Evolutionary conservation across 1,284 basidiomycete genomes (phyloP).

Genomic region (Thelephora terrestris): DNA sequence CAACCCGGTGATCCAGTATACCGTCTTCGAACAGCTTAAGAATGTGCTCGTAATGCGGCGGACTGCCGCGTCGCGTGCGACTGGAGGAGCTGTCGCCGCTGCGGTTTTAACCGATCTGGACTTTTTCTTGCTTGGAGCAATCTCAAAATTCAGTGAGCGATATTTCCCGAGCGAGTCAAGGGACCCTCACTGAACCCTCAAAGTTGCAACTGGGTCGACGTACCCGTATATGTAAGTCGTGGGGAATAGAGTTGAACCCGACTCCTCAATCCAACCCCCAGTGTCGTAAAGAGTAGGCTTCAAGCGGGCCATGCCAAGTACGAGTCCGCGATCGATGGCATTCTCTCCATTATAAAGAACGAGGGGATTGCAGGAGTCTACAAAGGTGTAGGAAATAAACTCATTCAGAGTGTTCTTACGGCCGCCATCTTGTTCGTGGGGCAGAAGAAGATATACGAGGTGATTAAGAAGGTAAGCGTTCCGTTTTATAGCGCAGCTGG

Average conservation of each 20-base stretch:
- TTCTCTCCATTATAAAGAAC: slow-evolving; percentile 60
- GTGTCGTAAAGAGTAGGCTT: slow-evolving; percentile 75
- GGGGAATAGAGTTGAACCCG: slow-evolving; percentile 3
- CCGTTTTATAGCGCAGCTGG: too few relatives aligned
- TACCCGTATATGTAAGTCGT: slow-evolving; percentile 69
- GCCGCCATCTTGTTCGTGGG: slow-evolving; percentile 85
- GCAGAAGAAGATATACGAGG: slow-evolving; percentile 67
- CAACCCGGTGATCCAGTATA: slow-evolving; percentile 92
- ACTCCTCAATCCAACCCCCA: slow-evolving; percentile 19
- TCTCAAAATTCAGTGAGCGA: slow-evolving; percentile 71
- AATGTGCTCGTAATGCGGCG: slow-evolving; percentile 59
- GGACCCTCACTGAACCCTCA: not conserved
- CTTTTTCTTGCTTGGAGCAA: slow-evolving; percentile 80
- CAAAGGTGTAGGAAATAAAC: slow-evolving; percentile 77
- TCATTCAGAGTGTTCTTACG: slow-evolving; percentile 82
- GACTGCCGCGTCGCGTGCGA: slow-evolving; percentile 39
- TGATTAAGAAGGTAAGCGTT: slow-evolving; percentile 44
- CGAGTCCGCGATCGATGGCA: slow-evolving; percentile 61
- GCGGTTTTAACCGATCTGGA: slow-evolving; percentile 71
- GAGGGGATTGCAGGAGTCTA: slow-evolving; percentile 80
- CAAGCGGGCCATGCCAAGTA: slow-evolving; percentile 70
- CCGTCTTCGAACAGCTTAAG: slow-evolving; percentile 82
- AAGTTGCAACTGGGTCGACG: slow-evolving; percentile 65
- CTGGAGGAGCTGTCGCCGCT: slow-evolving; percentile 29
- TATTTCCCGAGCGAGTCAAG: slow-evolving; percentile 1